Conservation (phyloP, 2,329 filamentous ascomycete genomes). For the Diaporthe sp. region DNA sequence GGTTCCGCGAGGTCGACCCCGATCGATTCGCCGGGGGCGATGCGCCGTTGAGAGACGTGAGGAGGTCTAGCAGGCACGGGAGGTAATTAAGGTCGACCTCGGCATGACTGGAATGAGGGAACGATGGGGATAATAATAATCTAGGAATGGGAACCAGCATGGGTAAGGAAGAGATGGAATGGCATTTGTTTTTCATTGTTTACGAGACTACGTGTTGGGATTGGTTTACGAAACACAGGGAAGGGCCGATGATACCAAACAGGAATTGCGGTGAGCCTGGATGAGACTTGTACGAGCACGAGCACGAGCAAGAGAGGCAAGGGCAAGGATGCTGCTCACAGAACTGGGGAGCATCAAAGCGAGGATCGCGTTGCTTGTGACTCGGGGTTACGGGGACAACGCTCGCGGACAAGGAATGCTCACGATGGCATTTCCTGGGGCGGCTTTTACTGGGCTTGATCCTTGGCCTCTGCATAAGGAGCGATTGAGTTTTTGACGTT, state of each 20-base stretch:
- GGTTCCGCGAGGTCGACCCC: conserved; percentile 51
- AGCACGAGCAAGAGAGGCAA: not conserved
- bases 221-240: conserved; percentile 29
- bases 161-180: conserved; percentile 2
- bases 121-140: conserved; percentile 4
- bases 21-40: conserved; percentile 51
- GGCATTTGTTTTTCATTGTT: conserved; percentile 3
- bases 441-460: conserved; percentile 8
- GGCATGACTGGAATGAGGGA: not conserved
- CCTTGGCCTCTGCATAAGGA: conserved; percentile 30
- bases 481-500: conserved; percentile 23
- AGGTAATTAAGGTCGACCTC: conserved; percentile 39
- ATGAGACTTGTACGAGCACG: conserved; percentile 17
- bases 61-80: conserved; percentile 51
- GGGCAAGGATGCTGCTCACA: conserved; percentile 16
- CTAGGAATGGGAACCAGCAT: conserved; percentile 1
- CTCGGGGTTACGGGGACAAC: not conserved
- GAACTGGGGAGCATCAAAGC: conserved; percentile 6
- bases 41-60: conserved; percentile 49
- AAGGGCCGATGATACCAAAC: conserved; percentile 21
- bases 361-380: conserved; percentile 9
- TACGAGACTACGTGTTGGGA: conserved; percentile 15
- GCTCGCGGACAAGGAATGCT: conserved; percentile 15
- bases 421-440: conserved; percentile 24
- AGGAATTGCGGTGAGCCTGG: conserved; percentile 14